A percentile compares a stretch with the other conserved stretches of the same genome.
phyloP scores from a whole-genome alignment of 2,329 filamentous ascomycete species.

The Hypoxylon sp. region DNA sequence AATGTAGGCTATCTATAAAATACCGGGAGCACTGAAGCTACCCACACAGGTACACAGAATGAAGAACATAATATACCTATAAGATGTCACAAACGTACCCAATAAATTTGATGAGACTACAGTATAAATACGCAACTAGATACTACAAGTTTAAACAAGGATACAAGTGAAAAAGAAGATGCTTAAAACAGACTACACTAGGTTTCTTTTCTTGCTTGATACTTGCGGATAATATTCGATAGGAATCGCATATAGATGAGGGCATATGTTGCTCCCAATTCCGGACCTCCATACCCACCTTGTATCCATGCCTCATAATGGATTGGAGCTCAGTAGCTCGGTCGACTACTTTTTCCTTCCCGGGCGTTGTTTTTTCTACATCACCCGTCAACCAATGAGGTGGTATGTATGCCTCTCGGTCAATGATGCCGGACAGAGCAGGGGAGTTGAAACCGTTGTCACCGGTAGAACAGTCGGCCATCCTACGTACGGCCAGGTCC shows the following conservation, averaged over 20 bases:
- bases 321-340: neutral
- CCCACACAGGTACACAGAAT: neutral
- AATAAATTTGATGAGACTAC: neutral
- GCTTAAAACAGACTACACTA: no score
- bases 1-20: neutral
- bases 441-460: conserved; percentile 17
- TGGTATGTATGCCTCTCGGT: conserved; percentile 1
- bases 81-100: neutral
- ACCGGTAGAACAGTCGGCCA: conserved; percentile 17
- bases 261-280: neutral
- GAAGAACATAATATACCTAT: neutral
- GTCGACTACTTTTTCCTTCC: conserved; percentile 3
- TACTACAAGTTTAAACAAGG: neutral
- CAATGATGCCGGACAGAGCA: conserved; percentile 11
- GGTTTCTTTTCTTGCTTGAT: neutral
- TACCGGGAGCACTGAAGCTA: neutral
- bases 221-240: neutral
- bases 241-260: neutral
- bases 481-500: conserved; percentile 13
- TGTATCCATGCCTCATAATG: neutral
- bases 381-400: conserved; percentile 8
- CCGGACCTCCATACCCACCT: neutral
- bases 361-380: neutral
- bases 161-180: neutral
- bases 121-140: neutral